A percentile compares a stretch with the other conserved stretches of the same genome.
Conservation (phyloP, 257 asterid species). For the Fraxinus americana region DNA sequence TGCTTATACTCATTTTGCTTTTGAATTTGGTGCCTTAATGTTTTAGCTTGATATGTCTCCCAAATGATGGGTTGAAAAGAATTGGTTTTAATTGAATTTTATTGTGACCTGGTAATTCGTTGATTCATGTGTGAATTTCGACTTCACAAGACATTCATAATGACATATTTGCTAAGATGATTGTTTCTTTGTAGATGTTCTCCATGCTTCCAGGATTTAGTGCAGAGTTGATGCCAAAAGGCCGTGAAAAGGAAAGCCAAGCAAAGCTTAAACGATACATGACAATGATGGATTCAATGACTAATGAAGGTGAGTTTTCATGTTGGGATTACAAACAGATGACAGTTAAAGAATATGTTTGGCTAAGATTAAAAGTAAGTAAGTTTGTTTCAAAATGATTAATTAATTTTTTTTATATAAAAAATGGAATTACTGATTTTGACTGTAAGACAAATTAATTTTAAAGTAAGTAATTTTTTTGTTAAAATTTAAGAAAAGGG, state of each 20-base stretch:
- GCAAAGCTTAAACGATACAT: conserved; percentile 84
- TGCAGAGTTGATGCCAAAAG: conserved; percentile 92
- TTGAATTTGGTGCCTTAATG: conserved; percentile 7
- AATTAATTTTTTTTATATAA: not conserved
- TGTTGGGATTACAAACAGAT: not conserved
- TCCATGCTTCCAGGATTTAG: conserved; percentile 98
- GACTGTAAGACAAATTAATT: not conserved
- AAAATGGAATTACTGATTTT: not conserved
- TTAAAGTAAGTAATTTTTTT: not conserved
- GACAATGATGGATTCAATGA: conserved; percentile 99
- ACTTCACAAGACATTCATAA: conserved; percentile 6
- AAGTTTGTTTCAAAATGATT: not conserved
- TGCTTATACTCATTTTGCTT: not conserved
- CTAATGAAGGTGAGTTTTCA: conserved; percentile 71
- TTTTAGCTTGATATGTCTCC: conserved; percentile 2
- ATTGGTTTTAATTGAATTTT: not conserved
- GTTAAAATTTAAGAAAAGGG: too few relatives aligned
- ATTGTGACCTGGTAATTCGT: not conserved
- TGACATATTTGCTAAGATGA: conserved; percentile 6
- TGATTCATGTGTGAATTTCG: not conserved
- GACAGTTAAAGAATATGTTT: not conserved
- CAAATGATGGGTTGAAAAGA: not conserved
- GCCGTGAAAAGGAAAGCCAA: conserved; percentile 91
- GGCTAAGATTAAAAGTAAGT: not conserved
- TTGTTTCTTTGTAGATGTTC: conserved; percentile 60